Conservation (phyloP, 352 stramenopile genomes). For the Pythium graminicola region DNA sequence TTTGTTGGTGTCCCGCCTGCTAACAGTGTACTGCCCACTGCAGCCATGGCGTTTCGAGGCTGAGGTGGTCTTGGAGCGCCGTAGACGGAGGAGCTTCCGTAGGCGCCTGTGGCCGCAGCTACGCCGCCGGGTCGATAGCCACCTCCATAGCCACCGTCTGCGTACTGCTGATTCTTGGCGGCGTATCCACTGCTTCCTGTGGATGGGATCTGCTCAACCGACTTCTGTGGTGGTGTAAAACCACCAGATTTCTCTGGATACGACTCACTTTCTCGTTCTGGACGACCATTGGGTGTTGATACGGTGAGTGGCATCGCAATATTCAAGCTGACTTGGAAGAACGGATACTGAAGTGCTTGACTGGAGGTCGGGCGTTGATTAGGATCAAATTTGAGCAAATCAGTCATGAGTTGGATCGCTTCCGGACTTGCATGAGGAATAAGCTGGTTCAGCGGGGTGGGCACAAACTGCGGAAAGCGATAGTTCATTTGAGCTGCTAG, state of each 20-base stretch:
- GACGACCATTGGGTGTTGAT: constrained; percentile 49
- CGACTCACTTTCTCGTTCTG: constrained; percentile 29
- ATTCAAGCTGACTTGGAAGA: constrained; percentile 89
- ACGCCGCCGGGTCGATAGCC: constrained; percentile 9
- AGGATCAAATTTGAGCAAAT: constrained; percentile 92
- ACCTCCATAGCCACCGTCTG: constrained; percentile 26
- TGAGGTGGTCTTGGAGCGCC: constrained; percentile 35
- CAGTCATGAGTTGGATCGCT: constrained; percentile 89
- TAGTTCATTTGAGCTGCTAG: constrained; percentile 95
- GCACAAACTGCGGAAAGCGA: constrained; percentile 92
- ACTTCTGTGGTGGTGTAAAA: constrained; percentile 63
- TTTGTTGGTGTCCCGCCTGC: constrained; percentile 44
- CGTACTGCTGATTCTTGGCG: constrained; percentile 50
- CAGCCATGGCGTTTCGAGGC: constrained; percentile 63
- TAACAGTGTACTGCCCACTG: constrained; percentile 59
- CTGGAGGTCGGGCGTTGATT: constrained; percentile 89
- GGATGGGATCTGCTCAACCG: constrained; percentile 33
- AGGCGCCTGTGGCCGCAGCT: constrained; percentile 13
- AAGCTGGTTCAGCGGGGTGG: constrained; percentile 80
- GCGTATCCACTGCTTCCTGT: constrained; percentile 38
- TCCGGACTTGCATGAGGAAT: constrained; percentile 89
- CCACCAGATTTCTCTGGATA: constrained; percentile 32
- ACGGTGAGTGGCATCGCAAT: constrained; percentile 63
- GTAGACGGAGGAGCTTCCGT: constrained; percentile 23
- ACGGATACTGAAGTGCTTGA: constrained; percentile 93